Evolutionary conservation across 108 stramenopile genomes (phyloP), one percentile per base, ranked within the genome.

Genomic region (Aurantiochytrium sp.): DNA sequence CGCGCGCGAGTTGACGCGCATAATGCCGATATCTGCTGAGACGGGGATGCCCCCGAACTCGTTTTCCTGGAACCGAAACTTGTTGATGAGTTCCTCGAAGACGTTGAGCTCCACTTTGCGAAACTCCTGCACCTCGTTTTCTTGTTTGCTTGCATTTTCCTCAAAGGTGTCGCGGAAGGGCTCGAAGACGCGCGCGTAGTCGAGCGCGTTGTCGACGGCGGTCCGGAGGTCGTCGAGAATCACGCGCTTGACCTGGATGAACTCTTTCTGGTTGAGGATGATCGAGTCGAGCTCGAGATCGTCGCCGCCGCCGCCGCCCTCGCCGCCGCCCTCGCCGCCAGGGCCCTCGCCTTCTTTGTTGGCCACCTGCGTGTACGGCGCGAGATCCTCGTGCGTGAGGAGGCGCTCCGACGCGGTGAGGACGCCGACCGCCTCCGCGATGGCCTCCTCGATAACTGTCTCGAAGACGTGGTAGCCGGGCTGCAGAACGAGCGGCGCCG

Each of bases 311-410:
- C 30, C 36, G 3, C 32, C 87, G n/a, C 36, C 59, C n/a, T 45
- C 39, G 55, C 21, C 55, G 3, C 39, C 69, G 69, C 37, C 87
- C 10, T 31, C 42, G 5, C 1, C 87, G 17, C 21, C 68, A 15
- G 52, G 68, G 15, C 45, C 89, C 15, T 37, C 87, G 21, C 55
- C 87, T 32, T 92, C 92, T 21, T 92, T 92, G 5, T 85, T 86
- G 45, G 92, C 93, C n/a, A 89, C 69, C 89, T 91, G 91, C 41
- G 91, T 90, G 73, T 93, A 93, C 1, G 91, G 89, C 4, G 65
- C 85, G 19, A 93, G 89, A 19, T 92, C 92, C 55, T 90, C 88
- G 90, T 91, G 91, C 0, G 90, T 89, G 50, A 93, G 59, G 3
- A 92, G 59, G 1, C 90, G 37, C 54, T 91, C 90, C 3, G 89